These are phyloP conservation scores for Rheum nobile DNA, from an alignment of 148 eudicot species.

Conservation along the genomic window DNA sequence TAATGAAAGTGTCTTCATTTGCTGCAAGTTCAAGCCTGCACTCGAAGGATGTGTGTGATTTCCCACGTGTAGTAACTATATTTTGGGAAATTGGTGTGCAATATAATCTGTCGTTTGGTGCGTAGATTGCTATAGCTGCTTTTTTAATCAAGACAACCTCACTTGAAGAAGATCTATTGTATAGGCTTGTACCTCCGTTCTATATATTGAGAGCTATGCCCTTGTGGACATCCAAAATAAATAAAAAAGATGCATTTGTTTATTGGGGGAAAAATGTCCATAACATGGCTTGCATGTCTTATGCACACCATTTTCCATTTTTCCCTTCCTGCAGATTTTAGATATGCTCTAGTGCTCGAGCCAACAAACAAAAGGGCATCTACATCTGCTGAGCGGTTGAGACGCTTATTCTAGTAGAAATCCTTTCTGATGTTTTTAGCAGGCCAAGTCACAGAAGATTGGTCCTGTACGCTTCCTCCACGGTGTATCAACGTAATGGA, in stretches of 20 bases:
- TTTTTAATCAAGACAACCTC: too few species aligned
- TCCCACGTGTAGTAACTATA: too few species aligned
- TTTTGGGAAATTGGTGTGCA: too few species aligned
- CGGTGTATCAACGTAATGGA: neutral
- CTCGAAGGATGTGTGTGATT: too few species aligned
- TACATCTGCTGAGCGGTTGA: conserved; percentile 49
- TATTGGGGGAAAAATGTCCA: too few species aligned
- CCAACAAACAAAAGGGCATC: conserved; percentile 92
- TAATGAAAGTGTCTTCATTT: neutral
- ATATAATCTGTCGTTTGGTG: too few species aligned
- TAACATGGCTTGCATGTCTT: neutral
- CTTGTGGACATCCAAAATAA: too few species aligned
- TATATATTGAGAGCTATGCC: neutral
- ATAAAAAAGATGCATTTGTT: too few species aligned
- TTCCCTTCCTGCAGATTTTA: conserved; percentile 55
- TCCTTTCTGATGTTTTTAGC: neutral
- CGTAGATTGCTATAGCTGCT: too few species aligned
- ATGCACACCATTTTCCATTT: too few species aligned
- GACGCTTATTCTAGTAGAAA: conserved; percentile 43
- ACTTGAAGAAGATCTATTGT: too few species aligned
- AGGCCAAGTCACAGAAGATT: neutral
- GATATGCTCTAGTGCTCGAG: conserved; percentile 87
- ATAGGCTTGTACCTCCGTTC: too few species aligned
- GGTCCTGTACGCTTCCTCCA: neutral
- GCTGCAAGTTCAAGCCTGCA: neutral